These are phyloP conservation scores for Polyporus tsugae DNA, from an alignment of 1,284 basidiomycete species.

Conservation along the genomic window DNA sequence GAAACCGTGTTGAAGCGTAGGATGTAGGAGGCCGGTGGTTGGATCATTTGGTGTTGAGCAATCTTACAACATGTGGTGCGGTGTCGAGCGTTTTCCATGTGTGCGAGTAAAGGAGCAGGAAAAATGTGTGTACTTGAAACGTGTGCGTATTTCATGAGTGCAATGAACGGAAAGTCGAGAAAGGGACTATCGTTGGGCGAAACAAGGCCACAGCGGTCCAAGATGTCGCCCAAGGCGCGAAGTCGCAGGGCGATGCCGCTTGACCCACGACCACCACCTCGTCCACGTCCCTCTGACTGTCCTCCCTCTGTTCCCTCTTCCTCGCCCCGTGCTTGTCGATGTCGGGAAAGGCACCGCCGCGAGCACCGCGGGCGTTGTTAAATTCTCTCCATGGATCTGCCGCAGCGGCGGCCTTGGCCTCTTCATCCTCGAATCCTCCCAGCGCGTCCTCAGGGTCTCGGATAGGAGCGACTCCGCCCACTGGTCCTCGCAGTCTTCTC, in stretches of 20 bases:
- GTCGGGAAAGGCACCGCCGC: slow-evolving; percentile 81
- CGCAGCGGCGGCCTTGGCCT: slow-evolving; percentile 30
- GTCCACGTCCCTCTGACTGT: slow-evolving; percentile 23
- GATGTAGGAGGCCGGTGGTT: slow-evolving; percentile 8
- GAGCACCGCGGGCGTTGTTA: slow-evolving; percentile 72
- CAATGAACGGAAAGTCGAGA: slow-evolving; percentile 15
- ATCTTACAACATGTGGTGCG: slow-evolving; percentile 19
- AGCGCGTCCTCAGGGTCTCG: slow-evolving; percentile 45
- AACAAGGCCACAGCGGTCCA: slow-evolving; percentile 31
- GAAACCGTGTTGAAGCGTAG: background rate
- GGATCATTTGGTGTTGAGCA: slow-evolving; percentile 12
- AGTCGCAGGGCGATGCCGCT: slow-evolving; percentile 36
- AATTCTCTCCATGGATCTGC: slow-evolving; percentile 48
- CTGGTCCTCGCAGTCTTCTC: slow-evolving; percentile 63
- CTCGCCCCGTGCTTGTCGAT: slow-evolving; percentile 44
- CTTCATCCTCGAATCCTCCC: slow-evolving; percentile 38
- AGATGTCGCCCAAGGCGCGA: slow-evolving; percentile 34
- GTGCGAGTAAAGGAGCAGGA: slow-evolving; percentile 22
- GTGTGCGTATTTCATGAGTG: slow-evolving; percentile 32
- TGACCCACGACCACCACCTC: slow-evolving; percentile 38
- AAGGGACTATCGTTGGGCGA: slow-evolving; percentile 19
- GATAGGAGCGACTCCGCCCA: slow-evolving; percentile 61
- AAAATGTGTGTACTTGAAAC: slow-evolving; percentile 15
- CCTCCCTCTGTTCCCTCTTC: slow-evolving; percentile 23
- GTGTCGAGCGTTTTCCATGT: slow-evolving; percentile 11